Conservation (phyloP, 1,284 basidiomycete species). For the Sphagnurus paluster region DNA sequence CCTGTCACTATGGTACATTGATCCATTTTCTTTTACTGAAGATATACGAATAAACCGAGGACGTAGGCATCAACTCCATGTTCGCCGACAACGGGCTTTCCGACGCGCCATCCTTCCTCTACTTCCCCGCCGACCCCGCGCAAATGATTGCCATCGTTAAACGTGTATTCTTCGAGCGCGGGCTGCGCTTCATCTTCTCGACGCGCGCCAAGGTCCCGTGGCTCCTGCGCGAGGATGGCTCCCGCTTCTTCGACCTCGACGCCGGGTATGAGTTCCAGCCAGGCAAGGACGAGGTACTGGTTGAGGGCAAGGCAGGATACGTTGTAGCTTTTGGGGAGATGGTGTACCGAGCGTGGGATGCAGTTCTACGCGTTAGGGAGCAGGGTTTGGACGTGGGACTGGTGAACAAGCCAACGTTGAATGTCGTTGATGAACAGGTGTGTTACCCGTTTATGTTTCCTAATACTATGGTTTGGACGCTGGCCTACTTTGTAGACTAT, state of each 20-base stretch:
- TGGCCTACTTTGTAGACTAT: conserved; percentile 51
- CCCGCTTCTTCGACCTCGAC: conserved; percentile 56
- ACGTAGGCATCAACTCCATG: conserved; percentile 69
- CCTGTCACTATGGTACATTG: conserved; percentile 64
- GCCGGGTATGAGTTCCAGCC: conserved; percentile 76
- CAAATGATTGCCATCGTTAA: conserved; percentile 81
- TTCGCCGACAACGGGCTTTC: conserved; percentile 84
- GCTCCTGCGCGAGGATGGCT: conserved; percentile 76
- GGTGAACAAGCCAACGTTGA: conserved; percentile 83
- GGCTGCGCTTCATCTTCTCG: conserved; percentile 82
- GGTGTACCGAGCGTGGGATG: conserved; percentile 80
- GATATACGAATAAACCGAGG: background rate
- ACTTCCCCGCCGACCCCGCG: conserved; percentile 81
- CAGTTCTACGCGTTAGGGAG: conserved; percentile 69
- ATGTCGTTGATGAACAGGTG: conserved; percentile 79
- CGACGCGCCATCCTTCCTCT: conserved; percentile 75
- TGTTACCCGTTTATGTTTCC: conserved; percentile 4
- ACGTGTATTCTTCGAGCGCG: conserved; percentile 78
- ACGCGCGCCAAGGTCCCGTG: conserved; percentile 86
- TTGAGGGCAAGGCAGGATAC: conserved; percentile 71
- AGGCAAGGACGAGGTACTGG: conserved; percentile 77
- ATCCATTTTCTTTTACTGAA: background rate
- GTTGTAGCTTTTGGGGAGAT: conserved; percentile 82
- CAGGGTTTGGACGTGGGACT: conserved; percentile 77
- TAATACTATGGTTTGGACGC: background rate